A percentile compares a stretch with the other conserved stretches of the same genome.
These are phyloP conservation scores for Sporothrix curviconia DNA, from an alignment of 2,329 filamentous ascomycete species.

Conservation along the genomic window DNA sequence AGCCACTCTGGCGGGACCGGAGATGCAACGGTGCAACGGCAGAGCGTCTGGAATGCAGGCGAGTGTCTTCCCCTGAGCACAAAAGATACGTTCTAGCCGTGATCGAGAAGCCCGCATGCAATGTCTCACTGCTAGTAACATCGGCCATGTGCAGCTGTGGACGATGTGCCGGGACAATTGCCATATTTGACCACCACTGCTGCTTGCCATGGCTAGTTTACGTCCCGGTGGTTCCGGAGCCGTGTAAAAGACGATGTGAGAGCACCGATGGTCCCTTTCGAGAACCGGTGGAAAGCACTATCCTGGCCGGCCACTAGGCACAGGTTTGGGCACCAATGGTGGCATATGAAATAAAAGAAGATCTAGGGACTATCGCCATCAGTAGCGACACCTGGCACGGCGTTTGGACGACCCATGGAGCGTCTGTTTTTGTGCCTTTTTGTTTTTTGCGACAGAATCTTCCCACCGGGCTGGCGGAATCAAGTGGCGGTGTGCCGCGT, in stretches of 20 bases:
- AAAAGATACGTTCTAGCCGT: not conserved
- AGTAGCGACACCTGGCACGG: not conserved
- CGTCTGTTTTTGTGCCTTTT: not conserved
- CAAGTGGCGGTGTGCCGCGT: not conserved
- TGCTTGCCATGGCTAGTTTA: not conserved
- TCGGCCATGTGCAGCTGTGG: not conserved
- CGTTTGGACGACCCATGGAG: too few species aligned
- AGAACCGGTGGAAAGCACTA: too few species aligned
- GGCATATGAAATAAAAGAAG: not conserved
- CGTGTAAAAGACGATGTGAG: not conserved
- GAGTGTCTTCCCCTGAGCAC: not conserved
- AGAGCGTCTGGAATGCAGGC: not conserved
- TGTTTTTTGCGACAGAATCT: not conserved
- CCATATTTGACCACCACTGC: not conserved
- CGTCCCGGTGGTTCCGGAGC: too few species aligned
- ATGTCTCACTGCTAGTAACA: constrained; percentile 1
- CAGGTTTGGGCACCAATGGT: not conserved
- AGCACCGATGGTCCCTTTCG: too few species aligned
- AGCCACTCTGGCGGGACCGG: not conserved
- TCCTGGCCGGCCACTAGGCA: too few species aligned
- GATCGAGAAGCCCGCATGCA: not conserved
- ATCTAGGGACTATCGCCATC: not conserved
- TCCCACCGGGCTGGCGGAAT: too few species aligned
- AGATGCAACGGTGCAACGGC: not conserved
- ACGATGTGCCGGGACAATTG: not conserved